Base-by-base conservation (phyloP, 1,284 basidiomycete genomes). In the Meira miltonrushii region DNA sequence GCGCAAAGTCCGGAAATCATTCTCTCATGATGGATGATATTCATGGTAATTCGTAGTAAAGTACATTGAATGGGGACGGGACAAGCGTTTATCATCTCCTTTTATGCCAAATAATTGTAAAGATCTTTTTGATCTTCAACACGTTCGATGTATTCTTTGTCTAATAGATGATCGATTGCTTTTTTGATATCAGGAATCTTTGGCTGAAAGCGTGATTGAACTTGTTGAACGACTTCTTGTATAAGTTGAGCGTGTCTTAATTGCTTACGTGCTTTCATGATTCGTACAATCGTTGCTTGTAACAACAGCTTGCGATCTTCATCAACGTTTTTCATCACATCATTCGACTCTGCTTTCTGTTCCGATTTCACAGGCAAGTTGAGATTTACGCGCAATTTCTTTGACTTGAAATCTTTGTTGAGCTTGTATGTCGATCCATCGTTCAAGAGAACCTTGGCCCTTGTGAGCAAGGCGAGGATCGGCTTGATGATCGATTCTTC, bases 221-320 rank as follows among this genome's bases (percentile, higher is more conserved):
- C 91, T 78, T 92, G 91, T 1, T 86, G 85, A 62, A 93, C 92
- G 64, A 96, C 92, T 77, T 98, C 95, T 73, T 90, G 88, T 65
- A 98, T 92, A 65, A 98, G 82, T 0, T 86, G 84, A 78, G 93
- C 89, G 81, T 97, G 94, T 83, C 94, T 94, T 87, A 97, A 88
- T 62, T 89, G 91, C 86, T 95, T 78, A 19, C 94, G 85, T 21
- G 92, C 91, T 81, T 97, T 97, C 94, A 97, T 96, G 79, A 97
- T 90, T 58, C 90, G 88, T 54, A 98, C 94, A 72, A 98, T 95
- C 13, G 90, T 94, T 13, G 94, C 94, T 79, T 98, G 95, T 61
- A 97, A 92, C 60, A 95, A 86, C 76, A 95, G 89, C 82, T 95
- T 94, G 64, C 94, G 86, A 78, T 98, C 94, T 80, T 98, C 94